Conservation (phyloP, 331 rosid genomes). For the Stylosanthes scabra region DNA sequence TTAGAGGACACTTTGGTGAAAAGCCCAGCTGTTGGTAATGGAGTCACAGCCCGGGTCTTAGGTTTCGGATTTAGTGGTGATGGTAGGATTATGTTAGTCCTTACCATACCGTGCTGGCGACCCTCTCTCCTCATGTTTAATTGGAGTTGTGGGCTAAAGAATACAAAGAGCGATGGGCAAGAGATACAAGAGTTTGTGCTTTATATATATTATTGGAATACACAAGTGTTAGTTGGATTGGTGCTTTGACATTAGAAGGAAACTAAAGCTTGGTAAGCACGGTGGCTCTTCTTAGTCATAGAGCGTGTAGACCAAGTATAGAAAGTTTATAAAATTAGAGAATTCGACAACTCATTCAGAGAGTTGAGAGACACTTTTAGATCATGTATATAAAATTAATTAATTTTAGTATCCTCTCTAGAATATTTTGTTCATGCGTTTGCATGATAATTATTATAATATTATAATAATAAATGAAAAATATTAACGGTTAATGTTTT, state of each 20-base stretch:
- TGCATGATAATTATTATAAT: too few species aligned
- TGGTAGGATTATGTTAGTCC: slow-evolving; percentile 59
- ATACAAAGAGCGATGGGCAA: background rate
- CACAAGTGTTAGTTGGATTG: background rate
- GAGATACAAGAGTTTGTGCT: background rate
- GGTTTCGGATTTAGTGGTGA: slow-evolving; percentile 51
- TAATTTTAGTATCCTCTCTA: too few species aligned
- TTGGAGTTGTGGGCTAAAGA: slow-evolving; percentile 18
- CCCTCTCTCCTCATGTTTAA: slow-evolving; percentile 81
- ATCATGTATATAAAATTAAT: too few species aligned
- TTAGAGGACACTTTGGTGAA: slow-evolving; percentile 67
- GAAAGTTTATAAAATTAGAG: background rate
- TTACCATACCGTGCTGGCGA: slow-evolving; percentile 86
- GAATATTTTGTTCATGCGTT: too few species aligned
- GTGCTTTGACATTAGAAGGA: background rate
- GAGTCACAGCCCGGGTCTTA: slow-evolving; percentile 42
- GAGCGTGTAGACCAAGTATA: slow-evolving; percentile 47
- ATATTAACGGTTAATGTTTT: too few species aligned
- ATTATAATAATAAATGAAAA: too few species aligned
- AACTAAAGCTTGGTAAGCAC: slow-evolving; percentile 57
- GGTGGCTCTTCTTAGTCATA: slow-evolving; percentile 1
- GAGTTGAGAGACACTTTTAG: too few species aligned
- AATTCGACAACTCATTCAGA: background rate
- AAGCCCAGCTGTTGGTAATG: slow-evolving; percentile 64
- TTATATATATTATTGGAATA: slow-evolving; percentile 24